Evolutionary conservation across 768 basidiomycete species (phyloP), one percentile per base, ranked within the genome.

Genomic region (Vararia minispora): DNA sequence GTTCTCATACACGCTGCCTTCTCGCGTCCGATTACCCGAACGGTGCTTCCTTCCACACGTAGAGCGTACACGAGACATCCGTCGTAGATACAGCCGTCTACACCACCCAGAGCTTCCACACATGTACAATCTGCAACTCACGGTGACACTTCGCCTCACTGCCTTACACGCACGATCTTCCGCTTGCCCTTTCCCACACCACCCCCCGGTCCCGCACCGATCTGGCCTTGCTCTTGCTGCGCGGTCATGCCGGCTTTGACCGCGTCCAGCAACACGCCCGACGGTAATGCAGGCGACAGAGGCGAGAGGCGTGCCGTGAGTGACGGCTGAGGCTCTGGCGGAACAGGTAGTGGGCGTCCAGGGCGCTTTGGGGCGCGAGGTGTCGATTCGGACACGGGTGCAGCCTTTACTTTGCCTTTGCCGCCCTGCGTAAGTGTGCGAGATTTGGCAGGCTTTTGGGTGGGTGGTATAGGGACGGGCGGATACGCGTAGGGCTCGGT

Each of bases 261-360:
- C 14, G 47, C 36, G 16, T 48, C 47, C 17, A 48, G 37, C 23
- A 48, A 21, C 6, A 46, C 45, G 8, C 47, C 47, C 2, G 47
- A 38, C 18, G 45, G 38, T 17, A 48, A 22, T 8, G 41, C 47
- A 6, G 47, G 47, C 1, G 47, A 48, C 17, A 46, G 43, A 3
- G 47, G 7, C 12, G 47, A 48, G 7, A 48, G 36, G 30, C 91
- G 73, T 47, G 66, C 76, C 12, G 79, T 69, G 17, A 92, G 62
- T 13, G 77, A 65, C 1, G 85, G 88, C 31, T 73, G 66, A 13
- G 86, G 86, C 43, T 75, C 69, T 39, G 90, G 89, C 7, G 90
- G 84, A 1, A 70, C 62, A 9, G 89, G 85, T 10, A 82, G 60
- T 42, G 69, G 48, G 24, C 51, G 49, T n/a, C 54, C 48, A 12